Evolutionary conservation across 139 green algal genomes (phyloP), one percentile per base, ranked within the genome.

Genomic region (Coelastrella sp.): DNA sequence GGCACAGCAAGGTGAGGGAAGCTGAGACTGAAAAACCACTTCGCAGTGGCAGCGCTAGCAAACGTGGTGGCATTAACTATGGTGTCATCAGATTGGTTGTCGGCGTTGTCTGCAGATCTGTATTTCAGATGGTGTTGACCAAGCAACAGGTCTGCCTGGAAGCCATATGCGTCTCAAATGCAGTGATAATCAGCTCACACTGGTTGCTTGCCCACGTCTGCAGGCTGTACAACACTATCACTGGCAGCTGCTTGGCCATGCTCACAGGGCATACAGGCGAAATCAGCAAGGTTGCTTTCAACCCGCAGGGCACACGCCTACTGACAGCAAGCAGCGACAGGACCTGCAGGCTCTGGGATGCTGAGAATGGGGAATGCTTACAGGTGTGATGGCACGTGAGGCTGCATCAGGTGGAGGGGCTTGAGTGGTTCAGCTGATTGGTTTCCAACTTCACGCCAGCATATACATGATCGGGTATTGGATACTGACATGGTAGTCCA

Each of bases 261-360:
- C 86, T 97, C 57, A 85, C 91, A 22, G 95, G 96, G 56, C 96
- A 98, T 64, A 91, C 94, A 75, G 93, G 94, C 3, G 96, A 98
- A 92, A 96, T 97, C 80, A 95, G 90, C 87, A 97, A 98, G 91
- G 95, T 95, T 56, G 68, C 90, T 2, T 97, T 97, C 95, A 96
- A 96, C 90, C 96, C 95, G 47, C 92, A 94, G 85, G 92, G 91
- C 7, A 96, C 92, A 17, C 92, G 91, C 5, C 81, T 96, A 0
- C 92, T 97, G 83, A 96, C 94, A 0, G 95, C 95, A 16, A 95
- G 90, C 57, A 93, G 81, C 4, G 95, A 97, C 93, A 92, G 93
- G 90, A 96, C 94, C 3, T 95, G 92, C 85, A 80, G 93, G 73
- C 11, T 95, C 3, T 96, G 93, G 93, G 93, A 95, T 89, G 90